phyloP scores from a whole-genome alignment of 805 yeast species.

The Pichia insulana region DNA sequence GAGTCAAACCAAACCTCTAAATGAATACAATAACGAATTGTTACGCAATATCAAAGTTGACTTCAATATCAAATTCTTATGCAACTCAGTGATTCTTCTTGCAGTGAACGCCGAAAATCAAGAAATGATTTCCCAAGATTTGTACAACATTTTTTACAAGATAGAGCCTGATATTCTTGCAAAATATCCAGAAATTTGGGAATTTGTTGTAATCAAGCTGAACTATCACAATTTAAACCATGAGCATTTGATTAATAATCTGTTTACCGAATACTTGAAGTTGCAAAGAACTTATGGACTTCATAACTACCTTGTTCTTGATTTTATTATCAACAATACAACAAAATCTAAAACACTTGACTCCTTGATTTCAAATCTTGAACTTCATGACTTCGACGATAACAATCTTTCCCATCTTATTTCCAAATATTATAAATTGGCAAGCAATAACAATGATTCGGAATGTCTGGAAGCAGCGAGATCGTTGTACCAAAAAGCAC shows the following conservation, averaged over 20 bases:
- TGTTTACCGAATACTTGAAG: constrained; percentile 16
- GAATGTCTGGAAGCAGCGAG: constrained; percentile 22
- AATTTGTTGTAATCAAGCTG: constrained; percentile 21
- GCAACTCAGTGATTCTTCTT: constrained; percentile 22
- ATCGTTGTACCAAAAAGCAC: constrained; percentile 11
- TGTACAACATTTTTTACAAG: constrained; percentile 13
- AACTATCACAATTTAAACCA: constrained; percentile 14
- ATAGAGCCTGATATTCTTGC: constrained; percentile 15
- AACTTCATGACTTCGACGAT: constrained; percentile 19
- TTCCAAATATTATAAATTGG: constrained; percentile 21
- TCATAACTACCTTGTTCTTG: constrained; percentile 15
- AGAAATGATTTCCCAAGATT: constrained; percentile 12
- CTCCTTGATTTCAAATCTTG: constrained; percentile 11
- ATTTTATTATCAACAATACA: constrained; percentile 17
- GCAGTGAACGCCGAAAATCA: constrained; percentile 13
- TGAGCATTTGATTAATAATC: constrained; percentile 10
- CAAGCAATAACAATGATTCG: constrained; percentile 10
- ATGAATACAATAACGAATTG: constrained; percentile 2
- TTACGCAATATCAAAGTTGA: constrained; percentile 18
- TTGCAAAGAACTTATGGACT: constrained; percentile 3
- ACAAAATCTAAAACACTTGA: constrained; percentile 9
- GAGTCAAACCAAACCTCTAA: not conserved
- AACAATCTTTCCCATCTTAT: constrained; percentile 19
- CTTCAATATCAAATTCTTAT: constrained; percentile 22
- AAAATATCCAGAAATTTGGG: constrained; percentile 26